Conservation (phyloP, 495 filamentous ascomycete species). For the Astrothelium subdiscretum region DNA sequence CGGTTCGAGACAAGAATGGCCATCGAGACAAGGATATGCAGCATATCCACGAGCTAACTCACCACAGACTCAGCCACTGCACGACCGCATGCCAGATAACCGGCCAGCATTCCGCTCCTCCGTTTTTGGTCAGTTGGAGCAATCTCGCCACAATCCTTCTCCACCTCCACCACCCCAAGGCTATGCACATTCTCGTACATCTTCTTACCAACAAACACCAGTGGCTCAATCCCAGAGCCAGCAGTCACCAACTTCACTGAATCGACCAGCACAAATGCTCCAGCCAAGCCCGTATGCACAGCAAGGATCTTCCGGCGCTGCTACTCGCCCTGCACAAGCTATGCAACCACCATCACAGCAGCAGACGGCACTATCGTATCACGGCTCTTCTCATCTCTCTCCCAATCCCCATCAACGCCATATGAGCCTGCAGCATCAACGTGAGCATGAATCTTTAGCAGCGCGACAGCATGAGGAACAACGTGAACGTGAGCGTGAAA, state of each 20-base stretch:
- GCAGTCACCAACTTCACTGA: not conserved
- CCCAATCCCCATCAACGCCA: not conserved
- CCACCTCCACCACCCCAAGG: slow-evolving; percentile 6
- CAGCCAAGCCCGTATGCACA: slow-evolving; percentile 22
- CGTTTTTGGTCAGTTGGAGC: not conserved
- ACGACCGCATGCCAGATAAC: not conserved
- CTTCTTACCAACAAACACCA: slow-evolving; percentile 1
- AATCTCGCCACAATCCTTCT: not conserved
- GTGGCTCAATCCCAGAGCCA: not conserved
- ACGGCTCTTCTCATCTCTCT: not conserved
- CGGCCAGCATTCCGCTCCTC: not conserved
- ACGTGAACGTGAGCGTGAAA: not conserved
- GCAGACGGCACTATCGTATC: not conserved
- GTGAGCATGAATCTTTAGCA: not conserved
- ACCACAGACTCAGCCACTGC: not conserved
- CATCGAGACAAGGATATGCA: not conserved
- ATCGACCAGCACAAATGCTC: slow-evolving; percentile 11
- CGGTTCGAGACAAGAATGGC: not conserved
- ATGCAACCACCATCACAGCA: not conserved
- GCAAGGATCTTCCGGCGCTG: not conserved
- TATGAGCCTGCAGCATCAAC: not conserved
- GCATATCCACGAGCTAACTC: not conserved
- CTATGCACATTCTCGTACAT: slow-evolving; percentile 1
- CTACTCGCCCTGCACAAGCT: not conserved
- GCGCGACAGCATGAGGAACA: not conserved